Base-by-base conservation (phyloP, 2,329 filamentous ascomycete genomes). In the Xylaria sp. region DNA sequence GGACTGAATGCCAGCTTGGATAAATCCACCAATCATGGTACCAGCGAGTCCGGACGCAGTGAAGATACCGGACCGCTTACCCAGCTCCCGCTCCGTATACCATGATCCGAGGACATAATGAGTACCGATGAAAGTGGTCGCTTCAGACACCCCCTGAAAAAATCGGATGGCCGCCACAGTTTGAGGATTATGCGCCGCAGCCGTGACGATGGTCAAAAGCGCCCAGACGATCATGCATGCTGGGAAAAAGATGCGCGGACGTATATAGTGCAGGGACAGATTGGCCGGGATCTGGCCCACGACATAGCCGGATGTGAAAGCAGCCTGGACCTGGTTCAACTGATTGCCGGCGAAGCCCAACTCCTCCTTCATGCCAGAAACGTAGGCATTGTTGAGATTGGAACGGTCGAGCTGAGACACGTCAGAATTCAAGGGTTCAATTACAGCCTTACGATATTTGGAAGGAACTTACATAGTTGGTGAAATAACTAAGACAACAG, bases 211-310 rank as follows among this genome's bases (percentile, higher is more conserved):
- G 1, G 86, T 89, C 30, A 89, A 72, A 0, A 77, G 75, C 1
- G 81, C 85, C 87, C 86, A 89, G 59, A 83, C 67, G 18, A 86
- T 59, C 80, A 87, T 86, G 79, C 85, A 86, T 34, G 76, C 66
- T 0, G 85, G 85, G 66, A 86, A 86, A 75, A 83, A 88, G 62
- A 83, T 76, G n/a, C 84, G 78, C 1, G 85, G 86, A 54, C 79
- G 79, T 61, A 89, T 69, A 65, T 86, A 85, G 69, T 87, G 82
- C 2, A 89, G 76, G 2, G 83, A 83, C 7, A 87, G 70, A 66
- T 86, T 86, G 55, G 79, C 82, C 0, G 84, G 84, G 13, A 87
- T 74, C 68, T 88, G 84, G 0, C 85, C 84, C 3, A 87, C 67
- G 30, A 70, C 71, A 58, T 74, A 79, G 60, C 76, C 77, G 44